Base-by-base conservation (phyloP, 176 grass and related monocot species). In the Aegilops bicornis region DNA sequence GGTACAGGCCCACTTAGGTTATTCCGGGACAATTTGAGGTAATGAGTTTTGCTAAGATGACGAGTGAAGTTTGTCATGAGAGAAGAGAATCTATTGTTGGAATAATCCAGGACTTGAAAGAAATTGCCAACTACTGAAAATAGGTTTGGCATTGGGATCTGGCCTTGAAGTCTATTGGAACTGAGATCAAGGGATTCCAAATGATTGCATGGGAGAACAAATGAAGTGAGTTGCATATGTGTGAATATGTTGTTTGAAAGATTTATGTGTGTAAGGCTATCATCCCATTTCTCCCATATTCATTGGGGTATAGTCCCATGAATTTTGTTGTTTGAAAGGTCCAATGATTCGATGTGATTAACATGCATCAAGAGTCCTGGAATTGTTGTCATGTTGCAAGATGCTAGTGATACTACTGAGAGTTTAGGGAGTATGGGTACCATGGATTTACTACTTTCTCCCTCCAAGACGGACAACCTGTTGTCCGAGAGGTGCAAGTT, bases 231-330 rank as follows among this genome's bases (percentile, higher is more conserved):
- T 58, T 71, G 6, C 80, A 71, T 36, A 56, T 35, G 1, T 10
- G 80, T 71, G 7, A 82, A 71, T 7, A 37, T 39, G 65, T 71
- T 70, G 27, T 82, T 11, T 37, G 65, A 82, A 5, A 82, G 19
- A 37, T 71, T 71, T 14, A 71, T 3, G 6, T 4, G 1, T 5
- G 1, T 6, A 65, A 82, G 65, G 40, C 30, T 71, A 70, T 24
- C 1, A 7, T 23, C 47, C 15, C 27, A 68, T 3, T 0, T 76
- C 70, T 78, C 17, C 86, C 42, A 88, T 69, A 88, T 69, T 69
- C 79, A 83, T 22, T 58, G 30, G 10, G 87, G 81, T 71, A 89
- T 64, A 71, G 13, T 61, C n/a, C 80, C 87, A 3, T 33, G 4
- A 1, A 84, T 61, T 2, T 70, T 35, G 48, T 82, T 87, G 8